Conservation (phyloP, 2,329 filamentous ascomycete genomes). For the Kalaharituber pfeilii region DNA sequence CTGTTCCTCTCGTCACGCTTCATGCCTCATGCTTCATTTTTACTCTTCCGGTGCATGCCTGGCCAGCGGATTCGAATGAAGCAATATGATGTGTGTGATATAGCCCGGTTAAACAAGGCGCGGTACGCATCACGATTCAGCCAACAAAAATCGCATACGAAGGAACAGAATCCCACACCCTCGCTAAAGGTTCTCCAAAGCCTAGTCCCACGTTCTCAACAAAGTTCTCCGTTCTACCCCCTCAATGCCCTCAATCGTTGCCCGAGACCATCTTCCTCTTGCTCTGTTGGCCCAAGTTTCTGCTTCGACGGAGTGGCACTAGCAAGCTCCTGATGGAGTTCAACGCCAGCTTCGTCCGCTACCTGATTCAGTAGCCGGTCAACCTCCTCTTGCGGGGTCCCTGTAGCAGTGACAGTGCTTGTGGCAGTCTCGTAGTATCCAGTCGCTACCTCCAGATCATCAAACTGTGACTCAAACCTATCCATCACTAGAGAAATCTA, state of each 20-base stretch:
- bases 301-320: conserved; percentile 41
- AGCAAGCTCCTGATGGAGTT: conserved; percentile 58
- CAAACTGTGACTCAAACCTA: conserved; percentile 42
- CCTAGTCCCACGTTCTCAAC: too few species aligned
- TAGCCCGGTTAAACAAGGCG: not conserved
- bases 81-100: not conserved
- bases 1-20: too few species aligned
- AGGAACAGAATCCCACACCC: not conserved
- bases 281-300: conserved; percentile 50
- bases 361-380: conserved; percentile 71
- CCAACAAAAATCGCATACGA: not conserved
- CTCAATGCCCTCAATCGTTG: conserved; percentile 40
- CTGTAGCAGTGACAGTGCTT: conserved; percentile 55
- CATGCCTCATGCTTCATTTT: too few species aligned
- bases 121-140: not conserved
- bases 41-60: too few species aligned
- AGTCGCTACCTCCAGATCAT: conserved; percentile 34
- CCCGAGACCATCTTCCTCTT: conserved; percentile 58
- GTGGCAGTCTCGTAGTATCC: conserved; percentile 72
- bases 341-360: conserved; percentile 73
- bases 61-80: too few species aligned
- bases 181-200: too few species aligned
- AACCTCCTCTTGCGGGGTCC: conserved; percentile 65
- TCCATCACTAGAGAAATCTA: conserved; percentile 50
- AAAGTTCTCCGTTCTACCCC: conserved; percentile 13